phyloP scores from a whole-genome alignment of 1,284 basidiomycete genomes.

The Marasmius fiardii region DNA sequence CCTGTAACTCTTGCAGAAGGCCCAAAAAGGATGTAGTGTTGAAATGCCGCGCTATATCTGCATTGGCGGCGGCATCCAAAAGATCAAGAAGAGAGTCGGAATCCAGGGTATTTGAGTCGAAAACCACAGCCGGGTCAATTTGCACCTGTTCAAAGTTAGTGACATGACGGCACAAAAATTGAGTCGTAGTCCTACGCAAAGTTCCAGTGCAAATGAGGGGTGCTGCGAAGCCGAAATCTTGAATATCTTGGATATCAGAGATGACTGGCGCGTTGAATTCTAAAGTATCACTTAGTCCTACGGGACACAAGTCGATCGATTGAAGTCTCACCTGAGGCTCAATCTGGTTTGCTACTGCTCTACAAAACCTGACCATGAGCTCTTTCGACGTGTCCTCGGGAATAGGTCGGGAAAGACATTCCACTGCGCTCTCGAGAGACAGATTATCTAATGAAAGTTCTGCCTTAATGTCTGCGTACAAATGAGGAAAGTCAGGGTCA shows the following conservation, averaged over 20 bases:
- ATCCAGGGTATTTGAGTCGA: conserved; percentile 50
- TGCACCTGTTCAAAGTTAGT: conserved; percentile 37
- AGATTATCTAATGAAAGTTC: conserved; percentile 32
- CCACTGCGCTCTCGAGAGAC: conserved; percentile 51
- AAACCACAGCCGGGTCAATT: conserved; percentile 50
- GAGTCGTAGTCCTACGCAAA: conserved; percentile 30
- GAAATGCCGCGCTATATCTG: conserved; percentile 52
- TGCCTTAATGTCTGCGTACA: conserved; percentile 50
- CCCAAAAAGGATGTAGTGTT: conserved; percentile 37
- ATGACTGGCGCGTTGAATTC: conserved; percentile 37
- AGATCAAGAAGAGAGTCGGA: conserved; percentile 52
- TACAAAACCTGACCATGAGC: conserved; percentile 47
- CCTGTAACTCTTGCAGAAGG: conserved; percentile 37
- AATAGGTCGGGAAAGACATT: conserved; percentile 51
- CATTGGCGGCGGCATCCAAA: conserved; percentile 58
- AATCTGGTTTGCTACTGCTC: conserved; percentile 47
- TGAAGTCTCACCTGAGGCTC: conserved; percentile 42
- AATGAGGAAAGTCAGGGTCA: conserved; percentile 62
- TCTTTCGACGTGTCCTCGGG: conserved; percentile 49
- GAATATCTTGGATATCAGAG: conserved; percentile 56
- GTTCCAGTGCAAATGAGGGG: conserved; percentile 46
- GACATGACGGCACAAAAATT: neutral
- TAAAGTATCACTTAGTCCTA: neutral
- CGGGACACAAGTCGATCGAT: neutral
- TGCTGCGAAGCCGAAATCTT: conserved; percentile 62